Evolutionary conservation across 345 rosid species (phyloP).

Genomic region (Bruguiera parviflora): DNA sequence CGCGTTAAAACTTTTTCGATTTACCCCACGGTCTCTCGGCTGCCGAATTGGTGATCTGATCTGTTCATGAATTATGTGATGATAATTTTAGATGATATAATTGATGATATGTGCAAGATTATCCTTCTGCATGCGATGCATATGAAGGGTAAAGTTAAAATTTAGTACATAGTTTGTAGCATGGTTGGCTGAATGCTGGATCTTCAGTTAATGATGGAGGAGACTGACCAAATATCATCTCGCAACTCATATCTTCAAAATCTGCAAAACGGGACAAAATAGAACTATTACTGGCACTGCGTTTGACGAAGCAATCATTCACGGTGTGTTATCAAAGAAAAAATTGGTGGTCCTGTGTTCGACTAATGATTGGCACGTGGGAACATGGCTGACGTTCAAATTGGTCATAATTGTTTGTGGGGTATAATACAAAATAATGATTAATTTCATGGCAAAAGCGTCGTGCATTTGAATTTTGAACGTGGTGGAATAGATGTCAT

Average conservation of each 20-base stretch:
- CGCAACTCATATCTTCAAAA: slow-evolving; percentile 92
- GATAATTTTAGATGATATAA: neutral
- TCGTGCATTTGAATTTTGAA: slow-evolving; percentile 5
- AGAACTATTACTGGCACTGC: slow-evolving; percentile 3
- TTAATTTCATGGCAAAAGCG: slow-evolving; percentile 44
- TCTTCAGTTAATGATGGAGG: slow-evolving; percentile 65
- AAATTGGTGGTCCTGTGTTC: neutral
- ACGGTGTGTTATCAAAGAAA: neutral
- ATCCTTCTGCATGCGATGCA: neutral
- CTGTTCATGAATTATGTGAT: too few species aligned
- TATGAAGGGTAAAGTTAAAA: slow-evolving; percentile 4
- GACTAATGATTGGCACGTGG: slow-evolving; percentile 24
- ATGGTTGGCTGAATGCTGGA: slow-evolving; percentile 79
- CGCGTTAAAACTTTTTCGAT: neutral
- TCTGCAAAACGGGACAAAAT: slow-evolving; percentile 45
- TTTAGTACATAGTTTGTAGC: slow-evolving; percentile 69
- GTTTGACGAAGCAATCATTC: neutral
- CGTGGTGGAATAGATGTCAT: slow-evolving; percentile 21
- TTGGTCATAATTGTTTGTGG: slow-evolving; percentile 17
- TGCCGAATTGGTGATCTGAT: neutral
- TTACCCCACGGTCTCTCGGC: too few species aligned
- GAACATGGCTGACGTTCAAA: slow-evolving; percentile 19
- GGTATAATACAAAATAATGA: slow-evolving; percentile 18
- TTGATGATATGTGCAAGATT: neutral
- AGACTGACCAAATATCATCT: slow-evolving; percentile 87